Base-by-base conservation (phyloP, 306 rosid species). In the Luffa acutangula region DNA sequence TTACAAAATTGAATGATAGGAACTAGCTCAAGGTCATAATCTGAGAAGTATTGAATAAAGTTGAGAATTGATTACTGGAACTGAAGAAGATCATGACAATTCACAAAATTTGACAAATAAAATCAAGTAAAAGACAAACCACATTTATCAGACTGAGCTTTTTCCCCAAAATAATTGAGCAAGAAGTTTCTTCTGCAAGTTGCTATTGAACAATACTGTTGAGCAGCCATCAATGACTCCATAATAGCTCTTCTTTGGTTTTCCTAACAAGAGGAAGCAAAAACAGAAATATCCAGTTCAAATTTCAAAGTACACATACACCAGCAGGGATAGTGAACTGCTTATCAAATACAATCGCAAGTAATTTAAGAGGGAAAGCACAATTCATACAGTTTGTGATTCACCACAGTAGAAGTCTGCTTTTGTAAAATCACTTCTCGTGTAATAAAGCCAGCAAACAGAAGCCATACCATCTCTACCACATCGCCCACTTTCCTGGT, bases 401-500 rank as follows among this genome's bases (percentile, higher is more conserved):
- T 90, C 98, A 83, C 85, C 89, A 85, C 82, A 70, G 79, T 93
- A 93, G 78, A 89, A 91, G 4, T 85, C 86, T 1, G 89, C 91
- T 87, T 90, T 90, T 45, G 86, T 21, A 66, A 91, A 93, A 86
- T 90, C 98, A 74, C 91, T 85, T 89, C 90, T 91, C 81, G 97
- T 83, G 90, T 93, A 93, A 82, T 91, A 91, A 79, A 93, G 98
- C 91, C 98, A 90, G 86, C 98, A 93, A 71, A 88, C 90, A 82
- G 98, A 93, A 51, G 96, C 87, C 79, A 93, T 85, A 77, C 98
- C 97, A 87, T 93, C 98, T 88, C 98, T 88, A 81, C 97, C 98
- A 48, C 97, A 93, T 39, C 97, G 87, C 66, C 98, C 97, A 81
- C 97, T 93, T 91, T 88, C 98, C 87, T 93, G 98, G 87, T 91